phyloP scores from a whole-genome alignment of 495 filamentous ascomycete species.

The Ramalina peruviana region DNA sequence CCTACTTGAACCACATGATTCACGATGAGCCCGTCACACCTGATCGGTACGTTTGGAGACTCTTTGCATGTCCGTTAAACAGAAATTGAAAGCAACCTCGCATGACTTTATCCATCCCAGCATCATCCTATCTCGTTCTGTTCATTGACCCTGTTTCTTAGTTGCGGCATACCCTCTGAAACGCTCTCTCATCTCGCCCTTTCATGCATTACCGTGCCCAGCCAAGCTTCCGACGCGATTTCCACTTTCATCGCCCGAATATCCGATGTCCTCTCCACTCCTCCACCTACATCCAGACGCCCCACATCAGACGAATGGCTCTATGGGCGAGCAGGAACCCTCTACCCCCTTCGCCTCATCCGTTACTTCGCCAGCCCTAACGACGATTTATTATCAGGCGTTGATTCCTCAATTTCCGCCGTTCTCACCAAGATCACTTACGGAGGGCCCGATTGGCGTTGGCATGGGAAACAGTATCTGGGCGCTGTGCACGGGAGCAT shows the following conservation, averaged over 20 bases:
- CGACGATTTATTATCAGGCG: not conserved
- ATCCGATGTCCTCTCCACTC: constrained; percentile 27
- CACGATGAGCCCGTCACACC: constrained; percentile 15
- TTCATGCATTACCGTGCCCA: not conserved
- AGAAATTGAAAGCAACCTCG: not conserved
- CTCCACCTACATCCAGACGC: constrained; percentile 20
- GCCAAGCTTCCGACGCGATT: no score
- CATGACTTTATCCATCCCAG: not conserved
- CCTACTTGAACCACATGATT: constrained; percentile 18
- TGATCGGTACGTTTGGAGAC: not conserved
- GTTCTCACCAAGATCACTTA: constrained; percentile 23
- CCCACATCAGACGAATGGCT: constrained; percentile 35
- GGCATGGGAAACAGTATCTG: constrained; percentile 42
- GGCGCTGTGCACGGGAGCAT: constrained; percentile 49
- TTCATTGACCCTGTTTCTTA: not conserved
- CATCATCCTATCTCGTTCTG: not conserved
- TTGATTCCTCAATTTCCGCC: constrained; percentile 10
- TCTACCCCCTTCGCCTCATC: constrained; percentile 40
- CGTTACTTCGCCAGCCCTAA: constrained; percentile 12
- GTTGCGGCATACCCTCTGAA: constrained; percentile 44
- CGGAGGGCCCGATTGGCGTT: constrained; percentile 39
- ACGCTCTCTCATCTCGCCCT: constrained; percentile 39
- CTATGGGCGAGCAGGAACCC: constrained; percentile 45
- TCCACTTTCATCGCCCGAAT: constrained; percentile 16
- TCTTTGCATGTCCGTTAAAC: not conserved